Percentiles rank a stretch among this genome's conserved stretches.
These are phyloP conservation scores for Fusarium liriodendri DNA, from an alignment of 2,329 filamentous ascomycete species.

Conservation along the genomic window DNA sequence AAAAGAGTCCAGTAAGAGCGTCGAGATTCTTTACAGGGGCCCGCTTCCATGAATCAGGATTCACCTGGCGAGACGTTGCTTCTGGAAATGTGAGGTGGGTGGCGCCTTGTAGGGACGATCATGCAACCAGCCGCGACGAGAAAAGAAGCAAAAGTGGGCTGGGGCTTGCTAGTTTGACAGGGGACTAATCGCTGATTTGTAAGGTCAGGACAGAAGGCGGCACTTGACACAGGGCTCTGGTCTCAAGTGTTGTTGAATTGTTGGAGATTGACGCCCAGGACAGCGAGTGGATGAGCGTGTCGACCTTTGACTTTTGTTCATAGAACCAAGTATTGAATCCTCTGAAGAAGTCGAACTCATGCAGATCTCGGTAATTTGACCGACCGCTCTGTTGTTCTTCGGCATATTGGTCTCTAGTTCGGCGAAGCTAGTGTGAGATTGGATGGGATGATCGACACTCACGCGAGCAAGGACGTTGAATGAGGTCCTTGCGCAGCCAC, in stretches of 20 bases:
- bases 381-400: not conserved
- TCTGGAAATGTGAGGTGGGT: not conserved
- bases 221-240: not conserved
- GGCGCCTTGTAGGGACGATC: not conserved
- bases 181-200: not conserved
- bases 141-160: conserved; percentile 6
- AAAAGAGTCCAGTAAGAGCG: conserved; percentile 16
- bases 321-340: not conserved
- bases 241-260: not conserved
- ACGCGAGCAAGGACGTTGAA: not conserved
- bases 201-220: not conserved
- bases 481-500: not conserved
- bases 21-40: not conserved
- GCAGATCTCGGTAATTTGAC: not conserved
- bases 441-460: not conserved
- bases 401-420: not conserved
- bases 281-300: not conserved
- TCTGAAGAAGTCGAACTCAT: not conserved
- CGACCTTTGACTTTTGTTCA: not conserved
- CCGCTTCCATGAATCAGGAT: conserved; percentile 12
- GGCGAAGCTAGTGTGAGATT: not conserved
- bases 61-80: not conserved
- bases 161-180: not conserved
- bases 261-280: not conserved
- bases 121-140: not conserved